Conservation (phyloP, 2,329 filamentous ascomycete species). For the Tolypocladium nubicola region DNA sequence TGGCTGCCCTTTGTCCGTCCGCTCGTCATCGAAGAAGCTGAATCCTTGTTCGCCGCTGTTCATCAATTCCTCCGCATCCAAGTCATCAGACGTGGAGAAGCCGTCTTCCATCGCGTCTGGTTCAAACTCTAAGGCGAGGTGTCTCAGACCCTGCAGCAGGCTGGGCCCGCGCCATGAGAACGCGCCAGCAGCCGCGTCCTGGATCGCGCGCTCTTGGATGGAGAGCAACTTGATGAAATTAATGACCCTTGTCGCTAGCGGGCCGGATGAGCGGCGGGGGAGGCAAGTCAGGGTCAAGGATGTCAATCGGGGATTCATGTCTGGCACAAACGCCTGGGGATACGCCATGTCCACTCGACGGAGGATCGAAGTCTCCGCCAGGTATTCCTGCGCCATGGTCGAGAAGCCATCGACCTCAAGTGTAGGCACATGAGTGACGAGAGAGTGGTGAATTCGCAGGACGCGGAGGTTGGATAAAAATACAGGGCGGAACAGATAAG, state of each 20-base stretch:
- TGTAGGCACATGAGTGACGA: slow-evolving; percentile 44
- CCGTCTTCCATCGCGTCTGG: slow-evolving; percentile 27
- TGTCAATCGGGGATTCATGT: slow-evolving; percentile 44
- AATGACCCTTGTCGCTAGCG: slow-evolving; percentile 35
- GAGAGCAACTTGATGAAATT: slow-evolving; percentile 35
- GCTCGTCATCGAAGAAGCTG: slow-evolving; percentile 32
- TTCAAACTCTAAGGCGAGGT: slow-evolving; percentile 44
- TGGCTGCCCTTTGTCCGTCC: background rate
- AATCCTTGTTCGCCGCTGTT: slow-evolving; percentile 27
- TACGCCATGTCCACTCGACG: slow-evolving; percentile 33
- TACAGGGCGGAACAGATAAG: slow-evolving; percentile 40
- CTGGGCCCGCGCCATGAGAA: slow-evolving; percentile 27
- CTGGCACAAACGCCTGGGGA: slow-evolving; percentile 37
- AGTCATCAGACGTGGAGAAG: slow-evolving; percentile 17
- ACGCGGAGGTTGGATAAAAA: slow-evolving; percentile 41
- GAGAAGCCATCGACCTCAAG: slow-evolving; percentile 27
- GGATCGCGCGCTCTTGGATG: slow-evolving; percentile 37
- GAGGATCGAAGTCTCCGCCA: slow-evolving; percentile 35
- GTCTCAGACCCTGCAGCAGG: slow-evolving; percentile 39
- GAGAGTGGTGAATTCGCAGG: slow-evolving; percentile 47
- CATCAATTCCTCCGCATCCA: slow-evolving; percentile 33
- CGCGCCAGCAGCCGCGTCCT: slow-evolving; percentile 11
- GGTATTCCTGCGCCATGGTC: slow-evolving; percentile 21
- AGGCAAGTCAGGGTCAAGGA: slow-evolving; percentile 43
- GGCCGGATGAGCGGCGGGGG: slow-evolving; percentile 41